These are phyloP conservation scores for Aspergillus spinulosporus DNA, from an alignment of 2,329 filamentous ascomycete genomes.

Conservation along the genomic window DNA sequence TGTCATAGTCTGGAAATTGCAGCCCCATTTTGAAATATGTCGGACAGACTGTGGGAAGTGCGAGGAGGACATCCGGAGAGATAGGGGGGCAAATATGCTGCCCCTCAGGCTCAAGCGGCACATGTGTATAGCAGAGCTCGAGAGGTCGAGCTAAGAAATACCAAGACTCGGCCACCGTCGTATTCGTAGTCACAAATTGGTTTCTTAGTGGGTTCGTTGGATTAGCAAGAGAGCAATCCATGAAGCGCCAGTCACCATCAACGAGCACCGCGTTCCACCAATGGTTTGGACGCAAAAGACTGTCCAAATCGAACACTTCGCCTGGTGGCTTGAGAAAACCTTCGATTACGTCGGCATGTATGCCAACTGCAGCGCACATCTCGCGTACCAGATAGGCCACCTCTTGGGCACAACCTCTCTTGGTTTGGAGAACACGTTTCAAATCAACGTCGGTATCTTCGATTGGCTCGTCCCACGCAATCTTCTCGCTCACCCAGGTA, in stretches of 20 bases:
- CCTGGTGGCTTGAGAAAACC: constrained; percentile 91
- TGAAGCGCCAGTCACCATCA: constrained; percentile 93
- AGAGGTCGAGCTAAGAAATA: constrained; percentile 90
- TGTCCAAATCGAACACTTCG: constrained; percentile 75
- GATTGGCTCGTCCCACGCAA: constrained; percentile 93
- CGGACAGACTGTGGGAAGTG: constrained; percentile 81
- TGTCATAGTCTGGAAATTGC: constrained; percentile 86
- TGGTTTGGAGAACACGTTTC: constrained; percentile 77
- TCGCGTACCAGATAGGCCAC: constrained; percentile 84
- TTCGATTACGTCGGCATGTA: constrained; percentile 81
- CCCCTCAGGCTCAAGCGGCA: constrained; percentile 81
- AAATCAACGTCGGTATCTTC: constrained; percentile 78
- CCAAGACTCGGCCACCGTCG: constrained; percentile 75
- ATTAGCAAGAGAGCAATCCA: constrained; percentile 89
- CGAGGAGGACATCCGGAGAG: constrained; percentile 79
- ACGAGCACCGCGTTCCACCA: constrained; percentile 97
- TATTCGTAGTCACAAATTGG: constrained; percentile 72
- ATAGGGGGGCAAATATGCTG: constrained; percentile 92
- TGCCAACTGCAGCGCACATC: constrained; percentile 88
- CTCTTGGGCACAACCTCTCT: constrained; percentile 82
- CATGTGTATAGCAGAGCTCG: constrained; percentile 93
- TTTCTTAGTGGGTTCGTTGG: constrained; percentile 82
- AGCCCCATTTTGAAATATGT: constrained; percentile 81
- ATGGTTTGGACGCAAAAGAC: constrained; percentile 85
- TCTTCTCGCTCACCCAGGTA: constrained; percentile 93